Percentiles rank a stretch among this genome's conserved stretches.
phyloP scores from a whole-genome alignment of 2,329 filamentous ascomycete species.

The Neofusicoccum parvum region DNA sequence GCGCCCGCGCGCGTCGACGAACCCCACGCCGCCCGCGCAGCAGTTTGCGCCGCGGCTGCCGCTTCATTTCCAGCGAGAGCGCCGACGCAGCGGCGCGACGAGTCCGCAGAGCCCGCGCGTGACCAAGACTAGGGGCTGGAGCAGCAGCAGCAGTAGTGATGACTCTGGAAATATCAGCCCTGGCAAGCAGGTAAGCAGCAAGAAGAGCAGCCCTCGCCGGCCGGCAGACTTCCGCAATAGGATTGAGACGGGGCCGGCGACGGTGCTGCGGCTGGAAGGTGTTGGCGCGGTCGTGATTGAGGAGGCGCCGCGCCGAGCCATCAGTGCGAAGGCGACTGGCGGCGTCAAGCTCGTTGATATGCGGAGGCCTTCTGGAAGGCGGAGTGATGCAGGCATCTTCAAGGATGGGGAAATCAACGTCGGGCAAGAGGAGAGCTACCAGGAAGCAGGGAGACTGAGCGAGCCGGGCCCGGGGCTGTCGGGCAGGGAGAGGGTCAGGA shows the following conservation, averaged over 20 bases:
- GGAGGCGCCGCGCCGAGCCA: conserved; percentile 1
- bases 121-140: conserved; percentile 1
- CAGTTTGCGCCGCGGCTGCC: background rate
- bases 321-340: conserved; percentile 12
- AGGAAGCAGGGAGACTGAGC: background rate
- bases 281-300: conserved; percentile 15
- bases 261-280: conserved; percentile 9
- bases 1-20: background rate
- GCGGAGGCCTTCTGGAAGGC: background rate
- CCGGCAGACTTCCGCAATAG: background rate
- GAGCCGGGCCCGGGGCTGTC: conserved; percentile 7
- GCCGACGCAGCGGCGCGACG: background rate
- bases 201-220: background rate
- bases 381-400: background rate
- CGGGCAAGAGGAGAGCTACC: background rate
- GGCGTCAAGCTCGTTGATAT: conserved; percentile 14
- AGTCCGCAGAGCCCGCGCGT: background rate
- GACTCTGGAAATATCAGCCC: background rate
- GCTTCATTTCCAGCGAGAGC: background rate
- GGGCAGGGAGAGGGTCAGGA: conserved; percentile 3
- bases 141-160: background rate
- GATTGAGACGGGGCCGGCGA: background rate
- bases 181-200: background rate
- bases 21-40: background rate
- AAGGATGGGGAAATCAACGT: background rate